A percentile compares a stretch with the other conserved stretches of the same genome.
phyloP scores from a whole-genome alignment of 805 yeast species.

The Saccharomyces jurei region DNA sequence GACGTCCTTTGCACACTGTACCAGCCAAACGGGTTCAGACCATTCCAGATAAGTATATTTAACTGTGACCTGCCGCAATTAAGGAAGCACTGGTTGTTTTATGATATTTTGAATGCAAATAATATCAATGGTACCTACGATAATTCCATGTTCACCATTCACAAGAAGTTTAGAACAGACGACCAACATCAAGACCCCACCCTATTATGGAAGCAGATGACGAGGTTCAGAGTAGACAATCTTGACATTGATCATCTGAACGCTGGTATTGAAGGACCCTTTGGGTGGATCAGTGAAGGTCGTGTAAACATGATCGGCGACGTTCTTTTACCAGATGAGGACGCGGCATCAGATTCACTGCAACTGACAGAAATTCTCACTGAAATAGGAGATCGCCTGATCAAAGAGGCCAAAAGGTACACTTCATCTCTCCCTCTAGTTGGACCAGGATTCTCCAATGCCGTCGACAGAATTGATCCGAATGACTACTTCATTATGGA shows the following conservation, averaged over 20 bases:
- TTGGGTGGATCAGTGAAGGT: constrained; percentile 94
- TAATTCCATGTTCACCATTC: constrained; percentile 85
- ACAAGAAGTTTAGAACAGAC: constrained; percentile 36
- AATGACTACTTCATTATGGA: constrained; percentile 67
- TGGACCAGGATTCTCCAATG: not conserved
- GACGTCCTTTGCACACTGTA: constrained; percentile 75
- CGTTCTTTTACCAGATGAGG: constrained; percentile 66
- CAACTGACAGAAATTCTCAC: constrained; percentile 39
- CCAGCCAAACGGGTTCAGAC: constrained; percentile 76
- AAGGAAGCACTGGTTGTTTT: constrained; percentile 88
- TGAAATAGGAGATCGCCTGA: constrained; percentile 39
- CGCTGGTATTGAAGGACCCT: constrained; percentile 85
- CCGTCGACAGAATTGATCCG: constrained; percentile 17
- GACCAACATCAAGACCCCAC: constrained; percentile 1
- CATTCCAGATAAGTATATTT: constrained; percentile 81
- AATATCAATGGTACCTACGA: constrained; percentile 88
- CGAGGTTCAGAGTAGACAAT: constrained; percentile 77
- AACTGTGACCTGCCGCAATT: constrained; percentile 72
- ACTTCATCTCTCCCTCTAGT: constrained; percentile 5
- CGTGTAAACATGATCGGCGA: constrained; percentile 92
- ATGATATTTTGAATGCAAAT: constrained; percentile 77
- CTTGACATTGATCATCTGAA: constrained; percentile 83
- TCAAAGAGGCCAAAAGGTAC: constrained; percentile 41
- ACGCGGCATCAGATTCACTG: constrained; percentile 34
- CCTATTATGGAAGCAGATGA: constrained; percentile 52